These are phyloP conservation scores for Microdochium bolleyi DNA, from an alignment of 2,329 filamentous ascomycete species.

Conservation along the genomic window DNA sequence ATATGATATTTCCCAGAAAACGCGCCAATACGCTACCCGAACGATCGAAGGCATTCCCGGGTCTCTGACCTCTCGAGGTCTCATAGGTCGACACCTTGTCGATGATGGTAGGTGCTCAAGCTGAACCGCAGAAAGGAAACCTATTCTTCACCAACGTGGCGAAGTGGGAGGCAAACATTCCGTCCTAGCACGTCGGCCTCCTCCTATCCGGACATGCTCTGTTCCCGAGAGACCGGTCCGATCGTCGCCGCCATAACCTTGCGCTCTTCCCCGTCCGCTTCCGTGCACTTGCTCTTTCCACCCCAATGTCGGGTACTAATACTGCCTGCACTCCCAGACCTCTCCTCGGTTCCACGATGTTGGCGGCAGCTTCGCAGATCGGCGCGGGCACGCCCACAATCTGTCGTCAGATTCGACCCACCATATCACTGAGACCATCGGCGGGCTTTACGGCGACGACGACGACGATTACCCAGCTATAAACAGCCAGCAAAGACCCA, in stretches of 20 bases:
- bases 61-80: background rate
- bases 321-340: conserved; percentile 31
- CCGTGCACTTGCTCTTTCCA: background rate
- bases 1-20: background rate
- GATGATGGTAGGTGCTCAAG: background rate
- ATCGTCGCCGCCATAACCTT: background rate
- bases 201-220: background rate
- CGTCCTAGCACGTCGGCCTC: background rate
- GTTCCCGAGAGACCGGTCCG: background rate
- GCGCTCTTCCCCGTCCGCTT: background rate
- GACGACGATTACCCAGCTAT: conserved; percentile 47
- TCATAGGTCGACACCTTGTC: background rate
- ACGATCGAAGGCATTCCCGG: background rate
- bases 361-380: conserved; percentile 48
- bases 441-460: conserved; percentile 78
- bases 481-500: conserved; percentile 48
- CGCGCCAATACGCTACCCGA: background rate
- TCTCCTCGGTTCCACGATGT: conserved; percentile 50
- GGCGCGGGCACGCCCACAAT: conserved; percentile 50
- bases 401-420: conserved; percentile 77
- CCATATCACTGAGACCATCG: conserved; percentile 91
- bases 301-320: conserved; percentile 7
- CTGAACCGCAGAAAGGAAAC: background rate
- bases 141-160: too few relatives aligned
- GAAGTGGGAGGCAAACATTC: too few relatives aligned